These are phyloP conservation scores for Zizania palustris DNA, from an alignment of 202 grass and related monocot genomes.

Conservation along the genomic window DNA sequence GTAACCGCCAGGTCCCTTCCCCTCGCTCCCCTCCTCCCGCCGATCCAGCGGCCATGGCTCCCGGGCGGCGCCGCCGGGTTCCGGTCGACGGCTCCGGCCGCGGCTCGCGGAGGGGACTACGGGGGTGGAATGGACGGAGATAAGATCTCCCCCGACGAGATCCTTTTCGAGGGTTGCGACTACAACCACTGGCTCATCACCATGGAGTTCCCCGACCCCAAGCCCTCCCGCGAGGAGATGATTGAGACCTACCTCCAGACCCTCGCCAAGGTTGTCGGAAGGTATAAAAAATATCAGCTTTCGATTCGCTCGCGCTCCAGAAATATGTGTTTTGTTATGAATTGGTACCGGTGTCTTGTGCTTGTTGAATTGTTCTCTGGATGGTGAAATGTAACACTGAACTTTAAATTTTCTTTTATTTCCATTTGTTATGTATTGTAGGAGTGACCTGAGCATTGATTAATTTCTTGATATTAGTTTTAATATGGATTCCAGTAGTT, in stretches of 20 bases:
- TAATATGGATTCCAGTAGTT: not conserved
- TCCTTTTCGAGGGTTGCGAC: slow-evolving; percentile 95
- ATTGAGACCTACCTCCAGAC: slow-evolving; percentile 91
- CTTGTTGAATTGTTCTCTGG: not conserved
- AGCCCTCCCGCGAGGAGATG: slow-evolving; percentile 86
- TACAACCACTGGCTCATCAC: slow-evolving; percentile 99
- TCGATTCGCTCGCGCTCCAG: not conserved
- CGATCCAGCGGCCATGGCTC: slow-evolving; percentile 21
- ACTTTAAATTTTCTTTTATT: not conserved
- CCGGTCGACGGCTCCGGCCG: slow-evolving; percentile 53
- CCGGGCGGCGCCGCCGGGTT: slow-evolving; percentile 49
- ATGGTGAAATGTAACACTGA: not conserved
- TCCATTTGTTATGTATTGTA: not conserved
- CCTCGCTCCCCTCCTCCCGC: not conserved
- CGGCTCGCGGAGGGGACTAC: slow-evolving; percentile 47
- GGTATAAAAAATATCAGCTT: slow-evolving; percentile 34
- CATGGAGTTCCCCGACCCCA: slow-evolving; percentile 92
- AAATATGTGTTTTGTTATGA: not conserved
- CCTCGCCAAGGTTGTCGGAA: slow-evolving; percentile 86
- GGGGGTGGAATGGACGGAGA: slow-evolving; percentile 37
- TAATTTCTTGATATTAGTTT: not conserved
- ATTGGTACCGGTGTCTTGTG: not conserved
- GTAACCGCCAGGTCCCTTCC: not conserved
- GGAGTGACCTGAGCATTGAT: not conserved
- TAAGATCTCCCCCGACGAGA: slow-evolving; percentile 80